These are phyloP conservation scores for Corylus heterophylla DNA, from an alignment of 306 rosid species.

Conservation along the genomic window DNA sequence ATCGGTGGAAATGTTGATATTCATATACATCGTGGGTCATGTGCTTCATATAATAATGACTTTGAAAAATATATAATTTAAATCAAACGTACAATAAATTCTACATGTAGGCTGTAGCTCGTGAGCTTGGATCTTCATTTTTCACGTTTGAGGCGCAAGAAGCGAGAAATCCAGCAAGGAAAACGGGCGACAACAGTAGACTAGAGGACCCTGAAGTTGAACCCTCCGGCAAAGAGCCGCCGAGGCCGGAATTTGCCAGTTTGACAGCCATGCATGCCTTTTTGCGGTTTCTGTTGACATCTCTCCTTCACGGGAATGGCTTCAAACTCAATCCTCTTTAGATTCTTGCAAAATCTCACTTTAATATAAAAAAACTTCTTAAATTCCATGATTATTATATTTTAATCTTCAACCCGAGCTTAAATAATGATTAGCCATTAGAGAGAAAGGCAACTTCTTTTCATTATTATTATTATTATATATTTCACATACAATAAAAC, in stretches of 20 bases:
- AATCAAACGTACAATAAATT: too few species aligned
- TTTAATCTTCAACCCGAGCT: slow-evolving; percentile 20
- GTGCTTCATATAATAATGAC: neutral
- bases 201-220: neutral
- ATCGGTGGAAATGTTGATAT: neutral
- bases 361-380: neutral
- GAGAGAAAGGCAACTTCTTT: neutral
- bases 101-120: slow-evolving; percentile 9
- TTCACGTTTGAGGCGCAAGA: neutral
- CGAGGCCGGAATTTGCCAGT: neutral
- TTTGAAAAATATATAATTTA: too few species aligned
- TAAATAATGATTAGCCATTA: neutral
- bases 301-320: slow-evolving; percentile 8
- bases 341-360: neutral
- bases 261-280: neutral
- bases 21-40: neutral
- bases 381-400: slow-evolving; percentile 21
- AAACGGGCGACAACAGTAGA: neutral
- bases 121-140: slow-evolving; percentile 24
- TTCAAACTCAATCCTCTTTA: neutral
- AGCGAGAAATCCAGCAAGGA: neutral
- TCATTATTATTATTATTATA: neutral
- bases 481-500: neutral
- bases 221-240: slow-evolving; percentile 27
- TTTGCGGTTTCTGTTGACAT: neutral